Evolutionary conservation across 768 basidiomycete species (phyloP), one percentile per base, ranked within the genome.

Genomic region (Gloeophyllum trabeum): DNA sequence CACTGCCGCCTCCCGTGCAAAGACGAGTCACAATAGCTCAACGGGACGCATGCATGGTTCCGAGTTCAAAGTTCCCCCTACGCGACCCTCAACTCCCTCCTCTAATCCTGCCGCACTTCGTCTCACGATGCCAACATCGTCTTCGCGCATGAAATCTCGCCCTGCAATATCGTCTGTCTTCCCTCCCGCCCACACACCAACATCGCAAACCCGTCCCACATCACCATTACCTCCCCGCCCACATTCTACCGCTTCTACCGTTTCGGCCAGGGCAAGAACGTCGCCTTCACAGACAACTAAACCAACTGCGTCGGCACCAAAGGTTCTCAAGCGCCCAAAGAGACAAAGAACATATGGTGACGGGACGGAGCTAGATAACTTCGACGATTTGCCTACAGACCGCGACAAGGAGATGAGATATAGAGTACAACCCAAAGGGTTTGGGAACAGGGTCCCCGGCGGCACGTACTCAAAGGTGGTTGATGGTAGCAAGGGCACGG

Each of bases 311-410:
- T 68, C 65, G 24, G 66, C 65, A 19, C 75, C 82, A 4, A 86
- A 79, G 60, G 59, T 88, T 10, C 62, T 91, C 20, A 75, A 80
- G 41, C 69, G 78, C 50, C 87, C 87, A 10, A 91, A 89, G 61
- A 81, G 85, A 28, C 72, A 71, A 47, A 69, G 76, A 41, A 75
- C 75, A 12, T 91, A 81, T 52, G 87, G 87, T 4, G 85, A 90
- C 53, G 92, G 92, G 12, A 91, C 88, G 6, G 92, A 94, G 57
- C 64, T 96, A 41, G 92, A 96, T 52, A 77, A 60, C 3, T 73
- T 96, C 44, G 92, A 93, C 21, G 92, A 96, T 58, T 71, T 94
- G 32, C 80, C 79, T 5, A 86, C 88, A 6, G 84, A 92, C 54
- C 70, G 85, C 37, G 88, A 91, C 39, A 81, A 84, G 52, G 85